Evolutionary conservation across 345 rosid species (phyloP).

Genomic region (Salix brachista): DNA sequence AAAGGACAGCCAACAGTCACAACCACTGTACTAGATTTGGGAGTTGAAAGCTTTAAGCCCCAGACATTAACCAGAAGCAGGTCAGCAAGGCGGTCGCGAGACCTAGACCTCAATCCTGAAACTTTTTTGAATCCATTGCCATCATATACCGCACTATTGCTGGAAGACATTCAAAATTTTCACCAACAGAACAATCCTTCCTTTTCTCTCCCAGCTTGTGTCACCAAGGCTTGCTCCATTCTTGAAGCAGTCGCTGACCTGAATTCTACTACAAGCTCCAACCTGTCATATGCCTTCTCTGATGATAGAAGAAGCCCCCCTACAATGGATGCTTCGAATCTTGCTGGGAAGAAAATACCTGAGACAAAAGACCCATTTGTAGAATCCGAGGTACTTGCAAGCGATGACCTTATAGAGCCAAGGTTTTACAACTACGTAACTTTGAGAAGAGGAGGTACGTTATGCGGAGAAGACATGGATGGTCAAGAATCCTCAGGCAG

Average conservation of each 20-base stretch:
- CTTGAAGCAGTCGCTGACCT: conserved; percentile 85
- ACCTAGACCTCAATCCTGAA: conserved; percentile 65
- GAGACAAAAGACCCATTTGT: conserved; percentile 52
- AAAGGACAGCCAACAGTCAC: conserved; percentile 22
- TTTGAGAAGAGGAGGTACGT: conserved; percentile 52
- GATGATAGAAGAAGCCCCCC: conserved; percentile 27
- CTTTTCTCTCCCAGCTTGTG: conserved; percentile 55
- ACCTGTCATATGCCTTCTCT: conserved; percentile 29
- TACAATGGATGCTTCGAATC: conserved; percentile 3
- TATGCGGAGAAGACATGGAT: conserved; percentile 50
- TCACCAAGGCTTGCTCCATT: conserved; percentile 70
- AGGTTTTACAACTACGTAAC: conserved; percentile 88
- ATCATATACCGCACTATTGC: conserved; percentile 64
- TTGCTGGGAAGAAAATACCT: conserved; percentile 29
- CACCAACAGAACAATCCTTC: conserved; percentile 56
- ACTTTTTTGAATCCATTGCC: conserved; percentile 38
- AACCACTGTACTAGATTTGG: neutral
- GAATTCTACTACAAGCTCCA: conserved; percentile 59
- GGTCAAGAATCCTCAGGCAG: conserved; percentile 92
- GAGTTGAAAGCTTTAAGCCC: conserved; percentile 38
- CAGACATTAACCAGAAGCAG: conserved; percentile 58
- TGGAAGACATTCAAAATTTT: conserved; percentile 91
- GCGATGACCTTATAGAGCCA: conserved; percentile 72
- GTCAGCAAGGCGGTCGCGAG: conserved; percentile 69
- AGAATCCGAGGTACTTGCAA: conserved; percentile 51